Conservation (phyloP, 495 filamentous ascomycete species). For the Astrocystis sublimbata region DNA sequence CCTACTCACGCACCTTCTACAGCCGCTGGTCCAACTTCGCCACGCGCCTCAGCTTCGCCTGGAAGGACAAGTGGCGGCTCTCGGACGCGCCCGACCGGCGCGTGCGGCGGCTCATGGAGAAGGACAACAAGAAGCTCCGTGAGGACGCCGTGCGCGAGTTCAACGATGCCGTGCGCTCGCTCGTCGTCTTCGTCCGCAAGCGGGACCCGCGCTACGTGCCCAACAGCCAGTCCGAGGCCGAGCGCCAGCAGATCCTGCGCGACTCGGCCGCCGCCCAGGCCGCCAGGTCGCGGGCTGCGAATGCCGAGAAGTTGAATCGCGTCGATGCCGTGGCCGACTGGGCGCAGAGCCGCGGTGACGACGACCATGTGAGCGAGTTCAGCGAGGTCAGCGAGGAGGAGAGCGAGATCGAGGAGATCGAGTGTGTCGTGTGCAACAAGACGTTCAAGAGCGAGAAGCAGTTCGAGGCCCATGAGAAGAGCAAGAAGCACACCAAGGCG, state of each 20-base stretch:
- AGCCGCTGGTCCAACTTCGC: conserved; percentile 76
- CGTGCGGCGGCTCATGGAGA: conserved; percentile 83
- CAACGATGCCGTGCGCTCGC: conserved; percentile 84
- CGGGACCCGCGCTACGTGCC: conserved; percentile 81
- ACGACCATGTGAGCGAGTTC: conserved; percentile 42
- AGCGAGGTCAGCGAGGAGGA: conserved; percentile 55
- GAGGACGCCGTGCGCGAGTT: conserved; percentile 83
- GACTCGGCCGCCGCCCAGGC: conserved; percentile 81
- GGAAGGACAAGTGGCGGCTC: conserved; percentile 80
- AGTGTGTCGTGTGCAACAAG: conserved; percentile 92
- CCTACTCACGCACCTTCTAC: conserved; percentile 79
- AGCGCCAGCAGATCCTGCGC: conserved; percentile 77
- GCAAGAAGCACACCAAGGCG: conserved; percentile 90
- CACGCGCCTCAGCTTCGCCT: conserved; percentile 82
- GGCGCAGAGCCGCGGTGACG: conserved; percentile 60
- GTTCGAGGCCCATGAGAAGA: conserved; percentile 89
- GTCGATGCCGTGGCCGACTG: conserved; percentile 73
- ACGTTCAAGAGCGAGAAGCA: conserved; percentile 92
- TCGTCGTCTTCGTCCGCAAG: conserved; percentile 91
- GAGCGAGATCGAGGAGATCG: conserved; percentile 65
- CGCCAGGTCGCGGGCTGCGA: conserved; percentile 76
- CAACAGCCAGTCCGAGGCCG: conserved; percentile 67
- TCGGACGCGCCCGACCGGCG: conserved; percentile 87
- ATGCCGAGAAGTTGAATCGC: conserved; percentile 67
- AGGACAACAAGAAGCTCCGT: conserved; percentile 86